These are phyloP conservation scores for Coniosporium tulheliwenetii DNA, from an alignment of 2,329 filamentous ascomycete genomes.

Conservation along the genomic window DNA sequence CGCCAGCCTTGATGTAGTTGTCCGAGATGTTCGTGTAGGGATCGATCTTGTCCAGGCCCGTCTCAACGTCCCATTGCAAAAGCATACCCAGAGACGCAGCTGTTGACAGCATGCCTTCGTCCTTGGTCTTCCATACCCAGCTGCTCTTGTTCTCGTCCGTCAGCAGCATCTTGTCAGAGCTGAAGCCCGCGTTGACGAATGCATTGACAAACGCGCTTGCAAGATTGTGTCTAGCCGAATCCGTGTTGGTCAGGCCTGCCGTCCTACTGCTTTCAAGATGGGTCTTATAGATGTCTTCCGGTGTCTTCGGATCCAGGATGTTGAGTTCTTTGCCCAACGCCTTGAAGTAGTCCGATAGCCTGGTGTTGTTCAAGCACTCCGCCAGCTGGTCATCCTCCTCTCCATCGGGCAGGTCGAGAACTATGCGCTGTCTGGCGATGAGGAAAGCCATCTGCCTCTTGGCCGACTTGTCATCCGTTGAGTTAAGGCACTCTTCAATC, in stretches of 20 bases:
- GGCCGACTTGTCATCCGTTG: slow-evolving; percentile 63
- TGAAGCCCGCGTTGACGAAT: slow-evolving; percentile 91
- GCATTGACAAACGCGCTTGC: slow-evolving; percentile 93
- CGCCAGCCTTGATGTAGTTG: slow-evolving; percentile 75
- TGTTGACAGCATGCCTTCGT: slow-evolving; percentile 93
- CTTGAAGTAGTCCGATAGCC: slow-evolving; percentile 85
- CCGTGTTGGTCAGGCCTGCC: slow-evolving; percentile 81
- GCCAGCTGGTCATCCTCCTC: slow-evolving; percentile 60
- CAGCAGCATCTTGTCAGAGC: slow-evolving; percentile 96
- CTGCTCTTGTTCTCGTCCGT: slow-evolving; percentile 67
- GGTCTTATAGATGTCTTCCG: slow-evolving; percentile 98
- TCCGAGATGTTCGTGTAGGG: slow-evolving; percentile 80
- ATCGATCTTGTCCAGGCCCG: slow-evolving; percentile 84
- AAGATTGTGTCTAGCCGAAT: slow-evolving; percentile 90
- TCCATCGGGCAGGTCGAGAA: slow-evolving; percentile 49
- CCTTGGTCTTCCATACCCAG: slow-evolving; percentile 99
- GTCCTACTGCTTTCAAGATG: slow-evolving; percentile 92
- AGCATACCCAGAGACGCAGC: slow-evolving; percentile 87
- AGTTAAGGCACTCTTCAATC: slow-evolving; percentile 67
- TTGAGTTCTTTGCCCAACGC: slow-evolving; percentile 89
- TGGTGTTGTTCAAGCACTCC: slow-evolving; percentile 77
- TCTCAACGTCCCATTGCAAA: slow-evolving; percentile 85
- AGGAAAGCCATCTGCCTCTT: slow-evolving; percentile 93
- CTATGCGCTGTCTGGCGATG: slow-evolving; percentile 80
- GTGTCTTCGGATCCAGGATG: slow-evolving; percentile 88